Conservation (phyloP, 345 rosid genomes). For the Schrenkiella parvula region DNA sequence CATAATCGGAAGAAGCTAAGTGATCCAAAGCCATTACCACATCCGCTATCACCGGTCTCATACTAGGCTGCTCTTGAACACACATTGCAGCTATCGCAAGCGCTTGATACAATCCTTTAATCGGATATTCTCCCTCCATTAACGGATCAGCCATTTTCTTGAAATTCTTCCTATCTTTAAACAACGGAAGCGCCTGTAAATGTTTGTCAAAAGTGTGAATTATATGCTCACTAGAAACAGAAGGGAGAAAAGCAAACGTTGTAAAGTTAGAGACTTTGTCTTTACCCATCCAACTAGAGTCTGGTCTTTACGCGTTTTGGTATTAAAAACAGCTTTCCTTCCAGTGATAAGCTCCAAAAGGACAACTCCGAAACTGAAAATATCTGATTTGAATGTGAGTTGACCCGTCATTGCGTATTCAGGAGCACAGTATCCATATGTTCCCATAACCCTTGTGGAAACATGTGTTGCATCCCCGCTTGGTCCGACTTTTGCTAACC, state of each 20-base stretch:
- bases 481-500: slow-evolving; percentile 93
- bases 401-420: slow-evolving; percentile 61
- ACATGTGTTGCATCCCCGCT: slow-evolving; percentile 77
- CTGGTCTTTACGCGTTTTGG: slow-evolving; percentile 45
- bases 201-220: not conserved
- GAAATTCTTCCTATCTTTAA: slow-evolving; percentile 68
- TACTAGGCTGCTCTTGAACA: slow-evolving; percentile 73
- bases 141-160: slow-evolving; percentile 65
- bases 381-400: slow-evolving; percentile 77
- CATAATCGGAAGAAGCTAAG: slow-evolving; percentile 57
- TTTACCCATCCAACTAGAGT: slow-evolving; percentile 83
- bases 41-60: slow-evolving; percentile 65
- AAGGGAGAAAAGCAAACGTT: not conserved
- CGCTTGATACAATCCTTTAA: slow-evolving; percentile 68
- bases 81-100: slow-evolving; percentile 93
- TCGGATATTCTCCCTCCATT: slow-evolving; percentile 60
- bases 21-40: slow-evolving; percentile 74
- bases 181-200: slow-evolving; percentile 74
- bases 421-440: slow-evolving; percentile 72
- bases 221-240: not conserved
- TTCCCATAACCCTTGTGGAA: slow-evolving; percentile 94
- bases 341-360: slow-evolving; percentile 85
- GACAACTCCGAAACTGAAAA: slow-evolving; percentile 82
- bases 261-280: not conserved
- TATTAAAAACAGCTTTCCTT: slow-evolving; percentile 57